Evolutionary conservation across 2,329 filamentous ascomycete species (phyloP).

Genomic region (Botrytis fragariae): DNA sequence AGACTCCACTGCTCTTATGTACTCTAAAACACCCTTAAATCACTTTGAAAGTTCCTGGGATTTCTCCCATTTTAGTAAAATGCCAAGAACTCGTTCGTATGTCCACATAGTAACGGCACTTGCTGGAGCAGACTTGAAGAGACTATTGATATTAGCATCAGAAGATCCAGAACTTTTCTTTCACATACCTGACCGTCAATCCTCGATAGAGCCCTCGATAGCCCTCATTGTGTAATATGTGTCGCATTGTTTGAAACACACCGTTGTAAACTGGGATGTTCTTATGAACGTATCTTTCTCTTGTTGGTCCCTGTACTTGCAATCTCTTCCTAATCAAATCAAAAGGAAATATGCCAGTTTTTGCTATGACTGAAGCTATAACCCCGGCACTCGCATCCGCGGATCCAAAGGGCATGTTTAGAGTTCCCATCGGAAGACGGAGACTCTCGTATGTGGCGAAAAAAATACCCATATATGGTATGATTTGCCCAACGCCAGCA

Average conservation of each 20-base stretch:
- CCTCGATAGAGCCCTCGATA: constrained; percentile 81
- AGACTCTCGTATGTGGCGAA: constrained; percentile 85
- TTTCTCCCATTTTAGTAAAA: constrained; percentile 32
- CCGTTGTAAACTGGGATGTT: constrained; percentile 82
- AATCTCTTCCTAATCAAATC: constrained; percentile 90
- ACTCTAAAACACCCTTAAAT: background rate
- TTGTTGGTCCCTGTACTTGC: constrained; percentile 90
- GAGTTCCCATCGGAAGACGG: constrained; percentile 54
- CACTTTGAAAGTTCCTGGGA: background rate
- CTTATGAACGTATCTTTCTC: constrained; percentile 72
- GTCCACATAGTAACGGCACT: constrained; percentile 77
- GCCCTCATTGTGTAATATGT: constrained; percentile 72
- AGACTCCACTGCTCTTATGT: background rate
- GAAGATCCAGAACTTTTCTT: background rate
- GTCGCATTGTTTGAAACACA: constrained; percentile 61
- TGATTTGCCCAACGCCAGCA: constrained; percentile 80
- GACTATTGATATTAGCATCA: constrained; percentile 41
- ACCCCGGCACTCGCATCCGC: constrained; percentile 83
- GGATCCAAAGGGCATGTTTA: constrained; percentile 66
- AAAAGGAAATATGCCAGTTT: constrained; percentile 88
- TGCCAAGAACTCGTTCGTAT: constrained; percentile 59
- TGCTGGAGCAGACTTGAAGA: constrained; percentile 87
- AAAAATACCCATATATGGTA: constrained; percentile 97
- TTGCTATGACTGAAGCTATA: constrained; percentile 74
- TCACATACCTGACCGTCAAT: constrained; percentile 63